Conservation (phyloP, 495 filamentous ascomycete species). For the Hypoxylon cercidicola region DNA sequence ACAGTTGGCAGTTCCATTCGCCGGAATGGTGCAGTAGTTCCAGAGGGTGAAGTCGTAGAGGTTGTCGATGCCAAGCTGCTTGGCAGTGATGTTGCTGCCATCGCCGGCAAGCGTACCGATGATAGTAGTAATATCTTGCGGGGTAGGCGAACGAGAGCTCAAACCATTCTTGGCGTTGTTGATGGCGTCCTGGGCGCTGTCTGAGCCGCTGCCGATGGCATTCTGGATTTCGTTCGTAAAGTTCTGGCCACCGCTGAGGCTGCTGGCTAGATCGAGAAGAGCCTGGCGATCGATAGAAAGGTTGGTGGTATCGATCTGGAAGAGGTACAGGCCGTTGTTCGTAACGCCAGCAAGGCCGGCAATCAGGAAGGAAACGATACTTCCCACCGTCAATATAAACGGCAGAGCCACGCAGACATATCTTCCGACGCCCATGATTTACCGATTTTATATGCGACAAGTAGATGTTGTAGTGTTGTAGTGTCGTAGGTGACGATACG, state of each 20-base stretch:
- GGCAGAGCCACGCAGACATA: slow-evolving; percentile 84
- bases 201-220: slow-evolving; percentile 31
- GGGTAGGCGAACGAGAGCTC: slow-evolving; percentile 26
- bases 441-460: slow-evolving; percentile 14
- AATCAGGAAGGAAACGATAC: slow-evolving; percentile 76
- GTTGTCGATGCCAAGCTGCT: slow-evolving; percentile 71
- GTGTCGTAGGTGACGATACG: neutral
- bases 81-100: slow-evolving; percentile 57
- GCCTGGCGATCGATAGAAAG: slow-evolving; percentile 52
- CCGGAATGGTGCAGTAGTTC: slow-evolving; percentile 78
- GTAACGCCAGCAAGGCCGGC: slow-evolving; percentile 78
- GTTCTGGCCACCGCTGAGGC: slow-evolving; percentile 31
- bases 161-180: slow-evolving; percentile 22
- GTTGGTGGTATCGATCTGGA: slow-evolving; percentile 69
- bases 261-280: slow-evolving; percentile 27
- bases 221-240: slow-evolving; percentile 34
- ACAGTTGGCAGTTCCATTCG: slow-evolving; percentile 62
- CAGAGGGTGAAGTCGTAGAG: slow-evolving; percentile 85
- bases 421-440: slow-evolving; percentile 74
- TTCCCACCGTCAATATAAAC: slow-evolving; percentile 76
- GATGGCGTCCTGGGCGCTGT: slow-evolving; percentile 23
- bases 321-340: slow-evolving; percentile 75
- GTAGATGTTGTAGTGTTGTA: neutral
- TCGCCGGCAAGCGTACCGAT: slow-evolving; percentile 22
- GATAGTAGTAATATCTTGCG: slow-evolving; percentile 28